A percentile compares a stretch with the other conserved stretches of the same genome.
Evolutionary conservation across 805 yeast species (phyloP).

Genomic region (Ogataea methylovora): DNA sequence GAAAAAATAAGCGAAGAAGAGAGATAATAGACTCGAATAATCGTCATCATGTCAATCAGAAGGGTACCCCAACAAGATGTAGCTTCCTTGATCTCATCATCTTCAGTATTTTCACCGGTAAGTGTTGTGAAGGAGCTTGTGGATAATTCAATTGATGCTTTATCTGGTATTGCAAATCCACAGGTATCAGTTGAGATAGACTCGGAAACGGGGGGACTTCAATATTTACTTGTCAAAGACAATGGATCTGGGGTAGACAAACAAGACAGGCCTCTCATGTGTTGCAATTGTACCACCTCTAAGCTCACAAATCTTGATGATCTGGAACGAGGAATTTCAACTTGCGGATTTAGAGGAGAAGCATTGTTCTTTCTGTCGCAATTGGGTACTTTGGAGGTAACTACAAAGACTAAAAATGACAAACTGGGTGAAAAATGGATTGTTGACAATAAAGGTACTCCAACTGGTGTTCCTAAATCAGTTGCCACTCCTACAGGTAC

Average conservation of each 20-base stretch:
- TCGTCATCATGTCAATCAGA: conserved; percentile 12
- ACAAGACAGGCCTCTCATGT: conserved; percentile 25
- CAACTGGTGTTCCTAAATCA: conserved; percentile 8
- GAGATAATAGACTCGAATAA: no score
- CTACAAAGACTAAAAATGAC: conserved; percentile 24
- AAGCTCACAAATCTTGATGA: conserved; percentile 27
- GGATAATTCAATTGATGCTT: conserved; percentile 34
- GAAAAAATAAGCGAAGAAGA: no score
- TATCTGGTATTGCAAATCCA: conserved; percentile 8
- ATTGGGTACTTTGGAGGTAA: conserved; percentile 22
- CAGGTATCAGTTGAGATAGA: conserved; percentile 31
- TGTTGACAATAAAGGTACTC: conserved; percentile 22
- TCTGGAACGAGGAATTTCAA: conserved; percentile 17
- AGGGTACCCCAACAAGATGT: conserved; percentile 15
- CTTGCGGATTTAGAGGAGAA: conserved; percentile 46
- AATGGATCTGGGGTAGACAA: conserved; percentile 31
- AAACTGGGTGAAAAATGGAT: conserved; percentile 28
- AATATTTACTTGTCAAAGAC: conserved; percentile 25
- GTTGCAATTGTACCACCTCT: conserved; percentile 34
- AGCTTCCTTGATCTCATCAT: conserved; percentile 15
- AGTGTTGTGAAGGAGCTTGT: conserved; percentile 33
- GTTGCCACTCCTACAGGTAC: conserved; percentile 28
- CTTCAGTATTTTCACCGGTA: conserved; percentile 27
- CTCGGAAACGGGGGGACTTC: conserved; percentile 27
- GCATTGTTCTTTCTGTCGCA: conserved; percentile 34